These are phyloP conservation scores for Ophiostoma ulmi DNA, from an alignment of 2,329 filamentous ascomycete genomes.

Conservation along the genomic window DNA sequence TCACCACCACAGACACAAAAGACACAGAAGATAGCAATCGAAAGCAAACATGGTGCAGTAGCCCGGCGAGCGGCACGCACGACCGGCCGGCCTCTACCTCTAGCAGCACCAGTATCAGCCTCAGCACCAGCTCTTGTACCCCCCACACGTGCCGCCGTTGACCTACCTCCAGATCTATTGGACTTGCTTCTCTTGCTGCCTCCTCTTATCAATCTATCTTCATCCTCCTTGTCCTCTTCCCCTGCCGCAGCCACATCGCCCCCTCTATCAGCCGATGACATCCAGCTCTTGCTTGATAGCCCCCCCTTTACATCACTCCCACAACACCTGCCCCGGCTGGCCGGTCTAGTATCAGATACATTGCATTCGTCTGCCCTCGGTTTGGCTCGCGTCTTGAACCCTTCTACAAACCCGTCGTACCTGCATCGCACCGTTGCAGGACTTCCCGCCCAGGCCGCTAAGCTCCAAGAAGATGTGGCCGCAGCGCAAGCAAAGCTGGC, in stretches of 20 bases:
- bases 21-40: slow-evolving; percentile 29
- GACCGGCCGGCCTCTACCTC: slow-evolving; percentile 26
- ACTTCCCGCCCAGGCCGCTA: slow-evolving; percentile 40
- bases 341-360: slow-evolving; percentile 44
- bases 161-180: slow-evolving; percentile 37
- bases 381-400: slow-evolving; percentile 46
- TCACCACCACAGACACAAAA: slow-evolving; percentile 32
- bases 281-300: slow-evolving; percentile 44
- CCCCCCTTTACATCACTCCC: slow-evolving; percentile 48
- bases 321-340: slow-evolving; percentile 45
- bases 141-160: slow-evolving; percentile 7
- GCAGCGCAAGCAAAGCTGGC: slow-evolving; percentile 36
- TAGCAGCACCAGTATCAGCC: slow-evolving; percentile 23
- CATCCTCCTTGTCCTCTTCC: neutral
- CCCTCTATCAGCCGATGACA: slow-evolving; percentile 36
- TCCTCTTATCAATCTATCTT: slow-evolving; percentile 36
- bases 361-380: slow-evolving; percentile 46
- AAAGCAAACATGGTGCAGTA: neutral
- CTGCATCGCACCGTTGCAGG: slow-evolving; percentile 54
- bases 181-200: slow-evolving; percentile 54
- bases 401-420: slow-evolving; percentile 50
- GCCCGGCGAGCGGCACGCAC: slow-evolving; percentile 24
- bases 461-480: slow-evolving; percentile 36
- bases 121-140: slow-evolving; percentile 10
- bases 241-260: neutral